phyloP scores from a whole-genome alignment of 352 stramenopile genomes.

The Phytophthora aleatoria region DNA sequence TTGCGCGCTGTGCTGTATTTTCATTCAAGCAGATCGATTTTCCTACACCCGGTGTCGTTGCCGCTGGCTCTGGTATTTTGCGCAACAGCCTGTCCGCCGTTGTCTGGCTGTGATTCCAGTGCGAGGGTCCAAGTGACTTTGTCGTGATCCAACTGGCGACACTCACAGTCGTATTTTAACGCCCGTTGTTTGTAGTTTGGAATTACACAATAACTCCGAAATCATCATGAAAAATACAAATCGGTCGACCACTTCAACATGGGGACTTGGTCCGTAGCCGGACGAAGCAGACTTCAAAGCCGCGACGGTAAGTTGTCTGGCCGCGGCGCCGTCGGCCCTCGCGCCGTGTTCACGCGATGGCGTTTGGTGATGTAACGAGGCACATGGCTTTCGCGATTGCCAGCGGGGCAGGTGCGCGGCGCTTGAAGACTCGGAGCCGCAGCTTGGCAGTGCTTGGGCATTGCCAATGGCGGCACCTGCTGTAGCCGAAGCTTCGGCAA shows the following conservation, averaged over 20 bases:
- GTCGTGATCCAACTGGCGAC: background rate
- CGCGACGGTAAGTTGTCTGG: conserved; percentile 11
- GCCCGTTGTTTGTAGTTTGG: background rate
- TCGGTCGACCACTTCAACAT: conserved; percentile 25
- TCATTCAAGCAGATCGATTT: conserved; percentile 8
- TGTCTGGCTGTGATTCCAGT: conserved; percentile 16
- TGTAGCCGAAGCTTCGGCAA: background rate
- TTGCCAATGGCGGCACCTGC: conserved; percentile 2
- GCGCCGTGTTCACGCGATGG: conserved; percentile 19
- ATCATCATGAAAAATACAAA: conserved; percentile 17
- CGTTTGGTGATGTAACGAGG: conserved; percentile 14
- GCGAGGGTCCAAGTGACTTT: conserved; percentile 1
- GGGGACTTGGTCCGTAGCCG: background rate
- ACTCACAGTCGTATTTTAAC: conserved; percentile 8
- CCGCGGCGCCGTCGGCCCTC: conserved; percentile 7
- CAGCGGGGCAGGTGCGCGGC: background rate
- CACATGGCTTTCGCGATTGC: conserved; percentile 24
- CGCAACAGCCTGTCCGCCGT: conserved; percentile 18
- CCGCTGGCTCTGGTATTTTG: conserved; percentile 4
- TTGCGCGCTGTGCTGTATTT: conserved; percentile 2
- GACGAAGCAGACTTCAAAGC: conserved; percentile 9
- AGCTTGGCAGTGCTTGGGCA: conserved; percentile 8
- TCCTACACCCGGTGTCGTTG: conserved; percentile 7
- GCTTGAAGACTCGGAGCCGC: conserved; percentile 7
- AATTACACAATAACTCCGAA: background rate